Evolutionary conservation across 192 early-diverging fungal genomes (phyloP).

Genomic region (Coemansia reversa): DNA sequence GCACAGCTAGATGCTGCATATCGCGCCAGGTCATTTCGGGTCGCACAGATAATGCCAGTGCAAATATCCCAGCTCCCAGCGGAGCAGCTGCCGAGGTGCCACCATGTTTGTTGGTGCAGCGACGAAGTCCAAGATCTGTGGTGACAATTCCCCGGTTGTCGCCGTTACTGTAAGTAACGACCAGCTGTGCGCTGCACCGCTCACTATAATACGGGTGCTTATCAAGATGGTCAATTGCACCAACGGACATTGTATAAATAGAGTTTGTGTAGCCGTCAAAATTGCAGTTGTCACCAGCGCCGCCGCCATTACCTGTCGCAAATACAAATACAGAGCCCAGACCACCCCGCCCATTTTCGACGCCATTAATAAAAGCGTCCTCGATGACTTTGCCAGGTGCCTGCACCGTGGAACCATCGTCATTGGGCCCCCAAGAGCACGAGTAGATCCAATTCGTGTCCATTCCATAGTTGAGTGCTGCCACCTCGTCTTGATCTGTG

Average conservation of each 20-base stretch:
- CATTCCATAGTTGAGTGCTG: slow-evolving; percentile 83
- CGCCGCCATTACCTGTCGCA: slow-evolving; percentile 90
- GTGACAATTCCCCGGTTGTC: slow-evolving; percentile 80
- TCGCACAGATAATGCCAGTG: slow-evolving; percentile 77
- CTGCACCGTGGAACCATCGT: slow-evolving; percentile 82
- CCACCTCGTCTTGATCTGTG: slow-evolving; percentile 92
- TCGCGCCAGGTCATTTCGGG: slow-evolving; percentile 97
- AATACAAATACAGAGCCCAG: slow-evolving; percentile 91
- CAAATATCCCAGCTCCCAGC: slow-evolving; percentile 85
- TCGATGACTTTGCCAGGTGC: slow-evolving; percentile 76
- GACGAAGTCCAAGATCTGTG: slow-evolving; percentile 73
- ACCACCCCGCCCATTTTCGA: slow-evolving; percentile 78
- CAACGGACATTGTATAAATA: slow-evolving; percentile 92
- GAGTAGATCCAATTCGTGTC: slow-evolving; percentile 94
- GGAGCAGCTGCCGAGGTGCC: slow-evolving; percentile 97
- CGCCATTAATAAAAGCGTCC: slow-evolving; percentile 86
- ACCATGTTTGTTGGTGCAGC: slow-evolving; percentile 78
- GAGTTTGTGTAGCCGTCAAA: slow-evolving; percentile 96
- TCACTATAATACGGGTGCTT: slow-evolving; percentile 85
- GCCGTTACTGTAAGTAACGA: slow-evolving; percentile 86
- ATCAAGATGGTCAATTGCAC: slow-evolving; percentile 76
- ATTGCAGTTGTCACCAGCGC: slow-evolving; percentile 86
- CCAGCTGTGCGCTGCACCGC: slow-evolving; percentile 82
- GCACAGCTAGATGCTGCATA: slow-evolving; percentile 81
- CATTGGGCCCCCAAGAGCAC: slow-evolving; percentile 93